Evolutionary conservation across 2,329 filamentous ascomycete genomes (phyloP).

Genomic region (Ceratocystis alfenasii): DNA sequence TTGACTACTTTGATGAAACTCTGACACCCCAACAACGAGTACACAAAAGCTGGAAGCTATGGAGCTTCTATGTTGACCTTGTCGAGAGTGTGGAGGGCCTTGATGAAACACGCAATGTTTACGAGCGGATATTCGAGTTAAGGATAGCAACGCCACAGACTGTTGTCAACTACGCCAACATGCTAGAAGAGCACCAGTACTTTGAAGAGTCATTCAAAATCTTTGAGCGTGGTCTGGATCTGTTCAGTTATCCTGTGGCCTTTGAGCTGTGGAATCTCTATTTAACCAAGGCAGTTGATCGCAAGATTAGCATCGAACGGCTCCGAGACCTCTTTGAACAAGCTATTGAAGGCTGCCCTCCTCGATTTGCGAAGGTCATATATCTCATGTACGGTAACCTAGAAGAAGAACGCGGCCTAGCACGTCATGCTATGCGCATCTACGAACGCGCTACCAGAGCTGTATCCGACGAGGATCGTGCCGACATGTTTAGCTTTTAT

Average conservation of each 20-base stretch:
- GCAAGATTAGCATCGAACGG: constrained; percentile 89
- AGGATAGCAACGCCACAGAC: constrained; percentile 96
- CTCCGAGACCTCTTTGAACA: constrained; percentile 94
- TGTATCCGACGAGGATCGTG: constrained; percentile 84
- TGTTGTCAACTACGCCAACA: constrained; percentile 94
- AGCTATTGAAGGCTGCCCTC: constrained; percentile 84
- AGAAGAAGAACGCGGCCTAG: constrained; percentile 88
- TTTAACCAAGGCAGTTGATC: constrained; percentile 90
- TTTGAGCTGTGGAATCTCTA: constrained; percentile 99
- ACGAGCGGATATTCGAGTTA: constrained; percentile 95
- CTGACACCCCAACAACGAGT: constrained; percentile 89
- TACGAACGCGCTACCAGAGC: constrained; percentile 94
- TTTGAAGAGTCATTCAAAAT: constrained; percentile 97
- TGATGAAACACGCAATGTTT: constrained; percentile 86
- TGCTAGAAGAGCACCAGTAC: constrained; percentile 88
- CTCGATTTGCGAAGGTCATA: constrained; percentile 88
- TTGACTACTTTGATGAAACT: constrained; percentile 98
- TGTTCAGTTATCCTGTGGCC: constrained; percentile 97
- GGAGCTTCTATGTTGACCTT: constrained; percentile 98
- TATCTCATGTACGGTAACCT: constrained; percentile 98
- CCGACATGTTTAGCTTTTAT: constrained; percentile 99
- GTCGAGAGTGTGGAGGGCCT: constrained; percentile 87
- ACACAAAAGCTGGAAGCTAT: constrained; percentile 98
- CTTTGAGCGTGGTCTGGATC: constrained; percentile 86
- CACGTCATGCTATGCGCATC: constrained; percentile 95